phyloP scores from a whole-genome alignment of 2,329 filamentous ascomycete species.

The Scortechinia acanthostroma region DNA sequence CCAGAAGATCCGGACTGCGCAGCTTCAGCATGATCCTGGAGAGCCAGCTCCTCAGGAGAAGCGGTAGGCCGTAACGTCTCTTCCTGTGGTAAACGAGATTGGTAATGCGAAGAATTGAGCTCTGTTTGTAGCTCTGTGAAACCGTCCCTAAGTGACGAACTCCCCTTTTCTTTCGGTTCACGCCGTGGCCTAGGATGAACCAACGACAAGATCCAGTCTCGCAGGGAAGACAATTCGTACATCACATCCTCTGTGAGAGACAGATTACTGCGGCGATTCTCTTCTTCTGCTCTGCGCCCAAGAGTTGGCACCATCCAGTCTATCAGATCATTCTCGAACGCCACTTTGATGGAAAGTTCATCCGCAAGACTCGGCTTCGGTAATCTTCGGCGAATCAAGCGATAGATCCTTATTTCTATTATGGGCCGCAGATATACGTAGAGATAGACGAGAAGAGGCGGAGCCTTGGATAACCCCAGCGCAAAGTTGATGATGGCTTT shows the following conservation, averaged over 20 bases:
- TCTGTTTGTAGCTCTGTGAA: neutral
- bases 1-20: neutral
- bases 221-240: constrained; percentile 20
- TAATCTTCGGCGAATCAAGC: constrained; percentile 25
- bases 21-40: neutral
- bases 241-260: constrained; percentile 22
- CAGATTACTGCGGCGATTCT: constrained; percentile 21
- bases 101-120: neutral
- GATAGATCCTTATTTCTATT: constrained; percentile 26
- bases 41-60: too few relatives aligned
- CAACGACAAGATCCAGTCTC: constrained; percentile 5
- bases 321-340: constrained; percentile 28
- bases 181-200: neutral
- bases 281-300: constrained; percentile 26
- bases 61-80: too few relatives aligned
- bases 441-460: constrained; percentile 15
- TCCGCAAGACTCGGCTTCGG: constrained; percentile 28
- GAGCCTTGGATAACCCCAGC: constrained; percentile 21
- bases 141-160: neutral
- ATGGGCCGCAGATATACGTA: constrained; percentile 24
- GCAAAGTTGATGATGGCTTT: constrained; percentile 8
- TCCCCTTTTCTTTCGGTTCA: neutral
- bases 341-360: constrained; percentile 27
- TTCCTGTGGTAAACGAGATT: neutral
- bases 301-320: constrained; percentile 29